phyloP scores from a whole-genome alignment of 2,329 filamentous ascomycete genomes.

The Cadophora luteo-olivacea region DNA sequence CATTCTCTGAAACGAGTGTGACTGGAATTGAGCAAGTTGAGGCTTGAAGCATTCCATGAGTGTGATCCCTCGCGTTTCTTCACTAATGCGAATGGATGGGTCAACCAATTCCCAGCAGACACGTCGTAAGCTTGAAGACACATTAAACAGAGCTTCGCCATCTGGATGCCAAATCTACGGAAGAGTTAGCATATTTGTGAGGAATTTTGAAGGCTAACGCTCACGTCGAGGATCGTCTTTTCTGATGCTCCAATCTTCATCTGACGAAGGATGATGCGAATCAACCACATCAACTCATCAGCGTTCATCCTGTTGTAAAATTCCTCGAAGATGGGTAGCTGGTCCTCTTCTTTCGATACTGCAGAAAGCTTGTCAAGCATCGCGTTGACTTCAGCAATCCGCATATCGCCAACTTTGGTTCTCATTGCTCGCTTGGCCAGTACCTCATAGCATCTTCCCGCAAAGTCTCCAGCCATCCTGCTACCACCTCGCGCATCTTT shows the following conservation, averaged over 20 bases:
- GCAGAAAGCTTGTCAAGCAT: slow-evolving; percentile 79
- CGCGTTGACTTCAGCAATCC: slow-evolving; percentile 87
- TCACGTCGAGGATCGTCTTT: slow-evolving; percentile 77
- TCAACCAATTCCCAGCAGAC: slow-evolving; percentile 95
- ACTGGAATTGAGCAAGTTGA: slow-evolving; percentile 91
- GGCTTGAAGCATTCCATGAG: slow-evolving; percentile 97
- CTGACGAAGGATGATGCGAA: slow-evolving; percentile 87
- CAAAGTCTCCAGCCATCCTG: slow-evolving; percentile 86
- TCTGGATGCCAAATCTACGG: slow-evolving; percentile 81
- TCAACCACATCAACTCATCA: slow-evolving; percentile 91
- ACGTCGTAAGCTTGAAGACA: slow-evolving; percentile 85
- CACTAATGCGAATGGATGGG: slow-evolving; percentile 73
- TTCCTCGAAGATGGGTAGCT: slow-evolving; percentile 78
- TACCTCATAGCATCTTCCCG: slow-evolving; percentile 85
- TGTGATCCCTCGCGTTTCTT: slow-evolving; percentile 74
- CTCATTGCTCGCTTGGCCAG: slow-evolving; percentile 83
- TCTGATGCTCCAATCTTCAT: slow-evolving; percentile 81
- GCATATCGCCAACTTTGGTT: slow-evolving; percentile 76
- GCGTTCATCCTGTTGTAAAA: slow-evolving; percentile 94
- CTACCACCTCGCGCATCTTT: slow-evolving; percentile 71
- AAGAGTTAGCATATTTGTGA: slow-evolving; percentile 36
- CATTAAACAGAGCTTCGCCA: slow-evolving; percentile 80
- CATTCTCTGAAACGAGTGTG: slow-evolving; percentile 81
- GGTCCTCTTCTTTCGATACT: slow-evolving; percentile 81
- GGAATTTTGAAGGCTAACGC: slow-evolving; percentile 7